Evolutionary conservation across 441 rosid species (phyloP).

Genomic region (Biscutella auriculata): DNA sequence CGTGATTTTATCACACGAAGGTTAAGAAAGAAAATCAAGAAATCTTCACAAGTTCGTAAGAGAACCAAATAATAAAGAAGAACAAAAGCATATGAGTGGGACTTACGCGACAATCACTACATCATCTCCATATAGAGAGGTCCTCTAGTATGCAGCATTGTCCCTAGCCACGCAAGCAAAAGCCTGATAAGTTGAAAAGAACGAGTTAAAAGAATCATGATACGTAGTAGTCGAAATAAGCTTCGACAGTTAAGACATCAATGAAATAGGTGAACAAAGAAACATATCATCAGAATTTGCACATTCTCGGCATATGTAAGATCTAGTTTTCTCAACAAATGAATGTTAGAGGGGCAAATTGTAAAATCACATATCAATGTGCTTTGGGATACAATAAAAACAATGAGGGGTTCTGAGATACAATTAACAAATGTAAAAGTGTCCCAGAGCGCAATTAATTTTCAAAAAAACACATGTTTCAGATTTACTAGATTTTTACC

Average conservation of each 20-base stretch:
- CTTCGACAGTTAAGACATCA: constrained; percentile 13
- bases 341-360: too few relatives aligned
- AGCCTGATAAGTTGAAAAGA: constrained; percentile 42
- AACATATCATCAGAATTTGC: neutral
- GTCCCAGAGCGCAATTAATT: too few relatives aligned
- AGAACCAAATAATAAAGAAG: neutral
- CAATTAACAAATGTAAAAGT: too few relatives aligned
- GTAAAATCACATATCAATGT: too few relatives aligned
- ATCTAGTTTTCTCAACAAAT: too few relatives aligned
- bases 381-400: too few relatives aligned
- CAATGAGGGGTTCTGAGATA: too few relatives aligned
- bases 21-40: neutral
- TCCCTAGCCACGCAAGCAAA: constrained; percentile 80
- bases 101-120: constrained; percentile 89
- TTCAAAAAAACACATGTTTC: too few relatives aligned
- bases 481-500: too few relatives aligned
- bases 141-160: constrained; percentile 76
- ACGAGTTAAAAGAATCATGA: neutral
- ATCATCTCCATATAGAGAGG: constrained; percentile 69
- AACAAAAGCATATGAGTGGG: neutral
- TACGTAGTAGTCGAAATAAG: neutral
- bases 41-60: neutral
- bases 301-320: neutral
- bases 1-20: too few relatives aligned
- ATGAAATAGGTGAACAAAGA: too few relatives aligned